Conservation (phyloP, 2,329 filamentous ascomycete genomes). For the Apiospora kogelbergensis region DNA sequence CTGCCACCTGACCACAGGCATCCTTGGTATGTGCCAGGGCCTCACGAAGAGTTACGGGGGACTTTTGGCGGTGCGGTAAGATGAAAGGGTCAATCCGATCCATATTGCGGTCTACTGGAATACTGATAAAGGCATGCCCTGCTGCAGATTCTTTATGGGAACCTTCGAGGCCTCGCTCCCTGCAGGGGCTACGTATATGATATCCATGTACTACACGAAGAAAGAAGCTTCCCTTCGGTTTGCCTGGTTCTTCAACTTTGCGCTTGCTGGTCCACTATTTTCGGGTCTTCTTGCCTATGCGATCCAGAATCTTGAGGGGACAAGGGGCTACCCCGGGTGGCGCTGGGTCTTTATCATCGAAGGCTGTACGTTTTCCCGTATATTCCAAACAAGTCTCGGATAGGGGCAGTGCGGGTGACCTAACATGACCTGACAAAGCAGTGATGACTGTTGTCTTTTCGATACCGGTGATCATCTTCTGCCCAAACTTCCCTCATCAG, state of each 20-base stretch:
- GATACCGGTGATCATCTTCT: conserved; percentile 21
- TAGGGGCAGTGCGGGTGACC: background rate
- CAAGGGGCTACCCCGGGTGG: conserved; percentile 39
- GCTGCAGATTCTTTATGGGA: conserved; percentile 62
- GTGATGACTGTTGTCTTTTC: conserved; percentile 24
- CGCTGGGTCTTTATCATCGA: conserved; percentile 47
- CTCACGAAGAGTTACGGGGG: conserved; percentile 38
- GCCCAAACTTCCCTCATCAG: conserved; percentile 28
- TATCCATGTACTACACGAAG: conserved; percentile 29
- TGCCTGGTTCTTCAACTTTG: conserved; percentile 36
- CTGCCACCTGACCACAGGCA: conserved; percentile 25
- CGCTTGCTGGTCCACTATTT: conserved; percentile 37
- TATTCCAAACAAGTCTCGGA: background rate
- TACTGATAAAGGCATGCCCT: background rate
- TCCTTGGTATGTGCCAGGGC: conserved; percentile 42
- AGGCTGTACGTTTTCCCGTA: conserved; percentile 15
- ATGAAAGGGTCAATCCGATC: background rate
- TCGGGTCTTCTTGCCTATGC: conserved; percentile 43
- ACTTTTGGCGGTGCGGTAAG: conserved; percentile 27
- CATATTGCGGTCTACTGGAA: background rate
- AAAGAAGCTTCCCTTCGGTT: conserved; percentile 26
- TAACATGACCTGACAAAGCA: background rate
- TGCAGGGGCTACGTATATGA: conserved; percentile 30
- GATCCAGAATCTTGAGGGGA: conserved; percentile 39
- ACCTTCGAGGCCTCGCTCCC: conserved; percentile 62